phyloP scores from a whole-genome alignment of 1,284 basidiomycete species.

The Moniliophthora roreri region DNA sequence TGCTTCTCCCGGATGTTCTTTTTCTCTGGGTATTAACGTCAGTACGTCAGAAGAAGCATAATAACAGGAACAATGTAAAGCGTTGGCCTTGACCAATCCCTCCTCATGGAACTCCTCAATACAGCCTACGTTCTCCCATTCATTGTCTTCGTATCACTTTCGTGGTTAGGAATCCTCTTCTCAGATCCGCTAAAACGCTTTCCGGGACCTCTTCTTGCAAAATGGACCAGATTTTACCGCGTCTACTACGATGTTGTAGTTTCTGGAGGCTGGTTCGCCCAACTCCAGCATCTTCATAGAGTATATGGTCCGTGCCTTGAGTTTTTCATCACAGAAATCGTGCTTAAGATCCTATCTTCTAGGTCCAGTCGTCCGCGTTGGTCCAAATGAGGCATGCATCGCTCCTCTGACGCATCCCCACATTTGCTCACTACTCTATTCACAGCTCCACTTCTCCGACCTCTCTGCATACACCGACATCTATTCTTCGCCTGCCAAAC shows the following conservation, averaged over 20 bases:
- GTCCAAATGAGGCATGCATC: slow-evolving; percentile 28
- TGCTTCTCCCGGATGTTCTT: too few species aligned
- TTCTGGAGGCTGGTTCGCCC: slow-evolving; percentile 27
- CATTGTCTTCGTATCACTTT: too few species aligned
- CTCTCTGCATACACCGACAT: neutral
- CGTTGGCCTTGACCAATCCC: too few species aligned
- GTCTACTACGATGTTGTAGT: slow-evolving; percentile 31
- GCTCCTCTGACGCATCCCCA: neutral
- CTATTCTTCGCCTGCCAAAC: neutral
- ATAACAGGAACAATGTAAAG: too few species aligned
- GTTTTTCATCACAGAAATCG: neutral
- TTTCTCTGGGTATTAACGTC: too few species aligned
- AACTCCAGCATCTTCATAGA: slow-evolving; percentile 27
- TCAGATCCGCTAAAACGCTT: slow-evolving; percentile 9
- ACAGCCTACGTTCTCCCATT: too few species aligned
- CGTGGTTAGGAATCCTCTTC: too few species aligned
- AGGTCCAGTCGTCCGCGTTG: slow-evolving; percentile 32
- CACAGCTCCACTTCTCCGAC: neutral
- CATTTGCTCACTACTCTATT: neutral
- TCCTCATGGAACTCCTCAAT: too few species aligned
- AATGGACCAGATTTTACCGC: slow-evolving; percentile 27
- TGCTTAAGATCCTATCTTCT: neutral
- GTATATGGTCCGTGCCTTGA: slow-evolving; percentile 24
- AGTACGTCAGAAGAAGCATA: too few species aligned
- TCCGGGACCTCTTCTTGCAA: slow-evolving; percentile 30